phyloP scores from a whole-genome alignment of 1,284 basidiomycete genomes.

The Cronartium quercuum region DNA sequence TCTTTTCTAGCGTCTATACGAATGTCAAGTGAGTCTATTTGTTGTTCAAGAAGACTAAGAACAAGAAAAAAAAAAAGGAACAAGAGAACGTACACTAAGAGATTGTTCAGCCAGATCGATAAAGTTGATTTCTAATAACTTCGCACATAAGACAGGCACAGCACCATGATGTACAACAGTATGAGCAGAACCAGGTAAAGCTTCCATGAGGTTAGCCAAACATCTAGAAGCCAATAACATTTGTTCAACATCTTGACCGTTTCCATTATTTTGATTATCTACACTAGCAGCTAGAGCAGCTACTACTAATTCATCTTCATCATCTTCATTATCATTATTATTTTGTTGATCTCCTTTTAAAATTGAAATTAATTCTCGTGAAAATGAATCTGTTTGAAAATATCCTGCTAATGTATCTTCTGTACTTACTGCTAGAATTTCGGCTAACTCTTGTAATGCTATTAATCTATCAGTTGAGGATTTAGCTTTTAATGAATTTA shows the following conservation, averaged over 20 bases:
- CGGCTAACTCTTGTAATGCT: conserved; percentile 88
- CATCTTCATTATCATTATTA: conserved; percentile 17
- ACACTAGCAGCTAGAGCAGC: conserved; percentile 54
- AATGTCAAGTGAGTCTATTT: no score
- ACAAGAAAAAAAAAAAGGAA: neutral
- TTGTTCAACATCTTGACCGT: conserved; percentile 67
- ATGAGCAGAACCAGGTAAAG: conserved; percentile 84
- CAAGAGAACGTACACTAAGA: conserved; percentile 67
- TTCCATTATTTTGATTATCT: conserved; percentile 54
- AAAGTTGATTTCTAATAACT: conserved; percentile 87
- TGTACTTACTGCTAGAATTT: conserved; percentile 88
- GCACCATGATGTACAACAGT: conserved; percentile 91
- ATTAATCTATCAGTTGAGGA: conserved; percentile 69
- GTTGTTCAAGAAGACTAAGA: neutral
- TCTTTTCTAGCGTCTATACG: conserved; percentile 84
- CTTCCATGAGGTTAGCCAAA: conserved; percentile 92
- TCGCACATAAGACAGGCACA: conserved; percentile 88
- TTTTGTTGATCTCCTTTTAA: conserved; percentile 60
- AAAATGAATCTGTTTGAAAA: conserved; percentile 86
- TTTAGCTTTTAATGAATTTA: conserved; percentile 72
- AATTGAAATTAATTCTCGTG: conserved; percentile 84
- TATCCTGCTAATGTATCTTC: conserved; percentile 94
- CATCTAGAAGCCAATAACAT: conserved; percentile 89
- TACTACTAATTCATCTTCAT: conserved; percentile 57
- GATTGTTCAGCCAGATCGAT: conserved; percentile 96